Evolutionary conservation across 192 early-diverging fungal species (phyloP).

Genomic region (Chytriomyces sp.): DNA sequence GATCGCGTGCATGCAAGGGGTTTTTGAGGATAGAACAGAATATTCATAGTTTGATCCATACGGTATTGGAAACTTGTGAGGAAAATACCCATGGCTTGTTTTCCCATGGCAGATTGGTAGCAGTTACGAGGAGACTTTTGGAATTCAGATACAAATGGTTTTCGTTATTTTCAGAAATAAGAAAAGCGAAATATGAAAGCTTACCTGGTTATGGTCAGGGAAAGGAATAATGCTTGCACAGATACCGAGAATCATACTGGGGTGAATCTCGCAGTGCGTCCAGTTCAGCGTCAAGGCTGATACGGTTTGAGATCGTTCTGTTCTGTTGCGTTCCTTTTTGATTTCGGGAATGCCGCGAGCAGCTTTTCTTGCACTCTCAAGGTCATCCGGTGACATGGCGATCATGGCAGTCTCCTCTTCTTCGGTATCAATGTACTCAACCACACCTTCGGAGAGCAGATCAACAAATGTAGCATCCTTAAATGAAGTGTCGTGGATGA

Average conservation of each 20-base stretch:
- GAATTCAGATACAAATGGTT: background rate
- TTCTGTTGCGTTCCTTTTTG: conserved; percentile 14
- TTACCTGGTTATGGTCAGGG: conserved; percentile 97
- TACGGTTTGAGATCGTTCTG: conserved; percentile 73
- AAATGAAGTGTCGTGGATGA: too few relatives aligned
- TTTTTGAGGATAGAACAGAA: conserved; percentile 99
- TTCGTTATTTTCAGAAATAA: background rate
- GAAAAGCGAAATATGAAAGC: conserved; percentile 5
- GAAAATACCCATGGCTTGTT: conserved; percentile 99
- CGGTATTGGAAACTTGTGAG: conserved; percentile 94
- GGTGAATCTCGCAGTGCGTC: conserved; percentile 99
- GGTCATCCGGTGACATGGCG: conserved; percentile 94
- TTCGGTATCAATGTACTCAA: conserved; percentile 97
- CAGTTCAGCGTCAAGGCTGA: conserved; percentile 78
- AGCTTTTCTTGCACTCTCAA: conserved; percentile 67
- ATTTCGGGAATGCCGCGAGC: conserved; percentile 11
- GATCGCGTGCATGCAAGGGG: conserved; percentile 93
- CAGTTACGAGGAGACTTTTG: conserved; percentile 93
- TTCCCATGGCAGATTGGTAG: conserved; percentile 99
- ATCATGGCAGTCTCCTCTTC: conserved; percentile 99
- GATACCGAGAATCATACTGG: conserved; percentile 98
- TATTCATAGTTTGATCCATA: conserved; percentile 99
- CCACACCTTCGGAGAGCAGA: conserved; percentile 77
- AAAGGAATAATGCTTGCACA: conserved; percentile 99
- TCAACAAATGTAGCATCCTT: conserved; percentile 52